Base-by-base conservation (phyloP, 1,139 yeast species). In the Candida albicans region DNA sequence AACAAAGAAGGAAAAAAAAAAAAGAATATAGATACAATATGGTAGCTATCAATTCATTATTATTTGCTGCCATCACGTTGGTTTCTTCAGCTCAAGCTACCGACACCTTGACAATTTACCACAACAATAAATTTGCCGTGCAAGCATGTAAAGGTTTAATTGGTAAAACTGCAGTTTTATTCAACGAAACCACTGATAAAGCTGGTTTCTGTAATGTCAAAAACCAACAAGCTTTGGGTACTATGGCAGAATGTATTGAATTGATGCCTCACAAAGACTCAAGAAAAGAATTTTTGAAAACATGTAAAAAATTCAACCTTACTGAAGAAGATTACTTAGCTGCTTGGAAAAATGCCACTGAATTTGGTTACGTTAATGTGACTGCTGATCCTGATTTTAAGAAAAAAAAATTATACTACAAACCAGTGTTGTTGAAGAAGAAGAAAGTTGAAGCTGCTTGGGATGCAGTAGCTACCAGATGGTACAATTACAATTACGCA, bases 401-500 rank as follows among this genome's bases (percentile, higher is more conserved):
- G 44, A 40, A 46, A 10, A 58, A 62, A 3, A 56, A 59, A 42
- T 22, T 52, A 2, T 76, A 63, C 55, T 50, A 62, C 48, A 57
- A 54, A 41, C 77, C 77, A 11, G 61, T 65, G 6, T 43, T 52
- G 12, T 43, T 68, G 13, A 32, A 52, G 1, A 50, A 60, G 31
- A 54, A 50, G 37, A 50, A 48, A 29, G 57, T 71, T 39, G 45
- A 45, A 1, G 65, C 64, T 33, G 75, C 70, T 25, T 70, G 64
- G 52, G 52, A 53, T 31, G 68, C 80, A 10, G 59, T 73, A 48
- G 65, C 62, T 40, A 66, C 67, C 22, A 62, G 73, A 51, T 78
- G 64, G 52, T 55, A 66, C 35, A 69, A 68, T 41, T 75, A 71
- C 47, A 69, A 65, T 53, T 68, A 62, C 33, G 80, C 82, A 45